These are phyloP conservation scores for Sequoiadendron giganteum DNA, from an alignment of 75 land plant genomes.

Conservation along the genomic window DNA sequence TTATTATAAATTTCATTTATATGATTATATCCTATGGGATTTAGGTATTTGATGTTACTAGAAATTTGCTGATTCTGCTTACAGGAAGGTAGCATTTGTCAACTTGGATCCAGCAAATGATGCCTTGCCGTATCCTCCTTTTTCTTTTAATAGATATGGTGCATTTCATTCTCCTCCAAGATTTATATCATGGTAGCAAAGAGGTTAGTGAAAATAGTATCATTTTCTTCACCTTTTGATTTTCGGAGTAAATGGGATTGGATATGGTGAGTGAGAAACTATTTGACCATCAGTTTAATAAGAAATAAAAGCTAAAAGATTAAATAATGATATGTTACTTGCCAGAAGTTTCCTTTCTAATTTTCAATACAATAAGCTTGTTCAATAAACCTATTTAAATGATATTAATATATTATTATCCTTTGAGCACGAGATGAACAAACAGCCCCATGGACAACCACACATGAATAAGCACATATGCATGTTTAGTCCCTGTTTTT, in stretches of 20 bases:
- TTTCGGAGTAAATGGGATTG: background rate
- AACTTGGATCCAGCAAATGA: constrained; percentile 99
- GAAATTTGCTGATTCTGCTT: constrained; percentile 11
- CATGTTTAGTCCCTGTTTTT: background rate
- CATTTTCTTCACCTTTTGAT: background rate
- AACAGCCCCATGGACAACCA: background rate
- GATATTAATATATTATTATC: background rate
- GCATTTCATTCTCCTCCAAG: background rate
- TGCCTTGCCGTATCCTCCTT: constrained; percentile 83
- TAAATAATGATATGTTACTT: background rate
- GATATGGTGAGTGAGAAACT: background rate
- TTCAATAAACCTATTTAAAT: background rate
- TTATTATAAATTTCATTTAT: background rate
- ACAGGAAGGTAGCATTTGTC: constrained; percentile 94
- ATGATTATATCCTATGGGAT: background rate
- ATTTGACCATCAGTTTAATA: background rate
- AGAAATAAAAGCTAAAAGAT: background rate
- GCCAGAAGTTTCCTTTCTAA: background rate
- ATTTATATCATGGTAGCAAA: background rate
- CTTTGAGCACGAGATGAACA: background rate
- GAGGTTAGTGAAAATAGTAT: background rate
- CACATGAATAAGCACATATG: background rate
- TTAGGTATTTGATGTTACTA: background rate
- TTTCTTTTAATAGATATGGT: background rate
- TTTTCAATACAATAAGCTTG: background rate